phyloP scores from a whole-genome alignment of 768 basidiomycete genomes.

The Russula lepida region DNA sequence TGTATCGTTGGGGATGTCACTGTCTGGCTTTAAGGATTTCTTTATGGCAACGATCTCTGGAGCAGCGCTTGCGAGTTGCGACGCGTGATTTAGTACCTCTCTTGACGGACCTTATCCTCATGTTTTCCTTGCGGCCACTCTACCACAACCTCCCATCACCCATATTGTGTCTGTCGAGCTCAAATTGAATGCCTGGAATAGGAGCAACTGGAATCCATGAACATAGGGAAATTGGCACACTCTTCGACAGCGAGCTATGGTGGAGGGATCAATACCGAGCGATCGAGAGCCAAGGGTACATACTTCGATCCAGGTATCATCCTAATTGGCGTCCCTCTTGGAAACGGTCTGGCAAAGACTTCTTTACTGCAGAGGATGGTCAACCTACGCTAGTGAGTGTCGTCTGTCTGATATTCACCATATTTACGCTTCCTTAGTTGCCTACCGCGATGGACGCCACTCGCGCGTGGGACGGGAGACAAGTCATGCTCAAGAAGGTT shows the following conservation, averaged over 20 bases:
- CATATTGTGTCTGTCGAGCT: background rate
- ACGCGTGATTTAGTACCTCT: background rate
- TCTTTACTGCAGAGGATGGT: constrained; percentile 2
- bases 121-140: background rate
- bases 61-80: background rate
- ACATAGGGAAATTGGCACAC: background rate
- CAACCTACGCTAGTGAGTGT: constrained; percentile 1
- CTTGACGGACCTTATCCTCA: background rate
- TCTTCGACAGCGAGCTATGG: constrained; percentile 8
- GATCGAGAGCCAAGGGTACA: constrained; percentile 7
- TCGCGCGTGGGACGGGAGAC: constrained; percentile 7
- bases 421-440: background rate
- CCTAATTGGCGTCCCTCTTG: constrained; percentile 1
- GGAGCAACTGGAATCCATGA: background rate
- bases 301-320: constrained; percentile 3
- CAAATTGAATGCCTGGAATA: background rate
- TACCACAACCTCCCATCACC: background rate
- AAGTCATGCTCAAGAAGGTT: constrained; percentile 19
- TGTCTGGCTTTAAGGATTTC: background rate
- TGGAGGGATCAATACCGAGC: constrained; percentile 8
- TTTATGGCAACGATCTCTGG: background rate
- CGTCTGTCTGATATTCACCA: background rate
- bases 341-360: background rate
- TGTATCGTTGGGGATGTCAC: too few relatives aligned
- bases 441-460: constrained; percentile 15